Evolutionary conservation across 108 stramenopile species (phyloP).

Genomic region (Skeletonema marinoi): DNA sequence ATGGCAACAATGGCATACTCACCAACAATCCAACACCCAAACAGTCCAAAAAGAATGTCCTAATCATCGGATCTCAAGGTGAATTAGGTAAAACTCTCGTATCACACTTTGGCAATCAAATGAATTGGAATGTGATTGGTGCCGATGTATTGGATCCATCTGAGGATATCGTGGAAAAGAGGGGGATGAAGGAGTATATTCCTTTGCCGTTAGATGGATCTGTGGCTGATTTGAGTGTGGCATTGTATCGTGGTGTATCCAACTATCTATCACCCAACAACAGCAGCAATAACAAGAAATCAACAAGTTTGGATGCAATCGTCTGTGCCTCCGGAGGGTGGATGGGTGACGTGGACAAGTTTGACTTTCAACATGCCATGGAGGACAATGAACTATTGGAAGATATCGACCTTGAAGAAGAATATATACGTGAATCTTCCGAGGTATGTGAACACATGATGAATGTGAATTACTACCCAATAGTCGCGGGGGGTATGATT

Average conservation of each 20-base stretch:
- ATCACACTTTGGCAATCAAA: conserved; percentile 32
- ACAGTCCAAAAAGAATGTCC: conserved; percentile 42
- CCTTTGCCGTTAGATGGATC: conserved; percentile 40
- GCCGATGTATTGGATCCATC: conserved; percentile 55
- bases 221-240: conserved; percentile 51
- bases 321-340: conserved; percentile 66
- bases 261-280: conserved; percentile 1
- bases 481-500: conserved; percentile 70
- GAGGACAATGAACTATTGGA: neutral
- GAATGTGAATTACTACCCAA: conserved; percentile 57
- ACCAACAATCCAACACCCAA: neutral
- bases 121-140: conserved; percentile 60
- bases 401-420: conserved; percentile 21
- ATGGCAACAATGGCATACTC: neutral
- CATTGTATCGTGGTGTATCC: conserved; percentile 51
- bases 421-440: conserved; percentile 21
- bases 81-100: conserved; percentile 54
- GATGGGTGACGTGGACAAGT: conserved; percentile 49
- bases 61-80: conserved; percentile 81
- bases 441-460: conserved; percentile 49
- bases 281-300: neutral
- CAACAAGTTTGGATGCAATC: conserved; percentile 62
- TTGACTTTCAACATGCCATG: neutral
- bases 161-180: neutral
- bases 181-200: conserved; percentile 47